Evolutionary conservation across 2,329 filamentous ascomycete genomes (phyloP).

Genomic region (Teratosphaeria destructans): DNA sequence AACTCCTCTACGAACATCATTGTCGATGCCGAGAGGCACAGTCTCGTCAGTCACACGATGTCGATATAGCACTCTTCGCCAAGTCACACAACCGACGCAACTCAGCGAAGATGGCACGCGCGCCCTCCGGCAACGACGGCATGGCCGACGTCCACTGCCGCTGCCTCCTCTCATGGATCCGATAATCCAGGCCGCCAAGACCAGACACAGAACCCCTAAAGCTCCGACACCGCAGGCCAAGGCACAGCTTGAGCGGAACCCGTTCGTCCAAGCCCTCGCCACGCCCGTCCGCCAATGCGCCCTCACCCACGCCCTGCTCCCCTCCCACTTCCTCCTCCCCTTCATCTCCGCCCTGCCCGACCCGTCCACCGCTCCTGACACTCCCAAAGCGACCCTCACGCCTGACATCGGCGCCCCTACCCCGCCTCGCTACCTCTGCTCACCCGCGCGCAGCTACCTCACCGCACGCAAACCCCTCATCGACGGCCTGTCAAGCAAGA

Average conservation of each 20-base stretch:
- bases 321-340: slow-evolving; percentile 52
- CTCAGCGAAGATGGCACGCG: slow-evolving; percentile 22
- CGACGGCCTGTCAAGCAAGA: neutral
- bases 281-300: slow-evolving; percentile 49
- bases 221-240: slow-evolving; percentile 32
- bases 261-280: slow-evolving; percentile 54
- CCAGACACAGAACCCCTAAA: slow-evolving; percentile 31
- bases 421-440: neutral
- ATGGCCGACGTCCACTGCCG: slow-evolving; percentile 30
- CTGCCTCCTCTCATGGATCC: slow-evolving; percentile 41
- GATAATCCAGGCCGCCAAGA: slow-evolving; percentile 25
- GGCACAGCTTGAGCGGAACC: slow-evolving; percentile 48
- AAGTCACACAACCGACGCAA: slow-evolving; percentile 9
- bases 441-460: neutral
- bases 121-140: slow-evolving; percentile 25
- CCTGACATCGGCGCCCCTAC: neutral
- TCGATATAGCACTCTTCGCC: slow-evolving; percentile 1
- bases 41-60: neutral
- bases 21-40: neutral
- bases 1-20: neutral
- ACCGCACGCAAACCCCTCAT: neutral
- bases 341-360: slow-evolving; percentile 33
- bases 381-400: neutral
- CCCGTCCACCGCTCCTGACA: slow-evolving; percentile 30
- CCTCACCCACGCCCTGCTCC: slow-evolving; percentile 41